Evolutionary conservation across 495 filamentous ascomycete genomes (phyloP).

Genomic region (Hyaloscypha finlandica): DNA sequence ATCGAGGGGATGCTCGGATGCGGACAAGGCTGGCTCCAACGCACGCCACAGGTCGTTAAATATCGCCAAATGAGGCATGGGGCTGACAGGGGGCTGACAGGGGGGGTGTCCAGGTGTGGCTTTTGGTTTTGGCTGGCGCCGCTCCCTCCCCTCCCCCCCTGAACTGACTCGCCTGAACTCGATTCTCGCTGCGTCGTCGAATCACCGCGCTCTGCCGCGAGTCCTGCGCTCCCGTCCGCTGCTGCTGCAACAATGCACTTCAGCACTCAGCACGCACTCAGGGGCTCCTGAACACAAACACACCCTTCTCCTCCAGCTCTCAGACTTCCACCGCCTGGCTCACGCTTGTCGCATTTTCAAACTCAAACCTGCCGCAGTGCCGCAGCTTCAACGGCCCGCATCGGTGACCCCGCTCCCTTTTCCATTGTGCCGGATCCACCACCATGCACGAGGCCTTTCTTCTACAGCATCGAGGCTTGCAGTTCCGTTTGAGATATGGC

Average conservation of each 20-base stretch:
- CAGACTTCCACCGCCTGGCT: no score
- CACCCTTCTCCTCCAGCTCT: no score
- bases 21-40: conserved; percentile 2
- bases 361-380: no score
- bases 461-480: background rate
- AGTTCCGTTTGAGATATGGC: background rate
- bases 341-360: no score
- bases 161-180: background rate
- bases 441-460: background rate
- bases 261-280: no score
- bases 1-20: background rate
- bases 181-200: background rate
- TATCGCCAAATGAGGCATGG: conserved; percentile 1
- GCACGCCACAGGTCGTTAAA: conserved; percentile 17
- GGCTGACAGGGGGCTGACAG: no score
- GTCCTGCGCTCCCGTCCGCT: no score
- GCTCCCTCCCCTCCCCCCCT: background rate
- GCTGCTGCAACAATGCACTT: no score
- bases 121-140: background rate
- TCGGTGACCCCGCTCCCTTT: conserved; percentile 2
- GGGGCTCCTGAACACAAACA: no score
- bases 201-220: background rate
- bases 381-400: background rate
- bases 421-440: background rate
- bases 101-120: conserved; percentile 6